These are phyloP conservation scores for Atkinsonella hypoxylon DNA, from an alignment of 2,329 filamentous ascomycete genomes.

Conservation along the genomic window DNA sequence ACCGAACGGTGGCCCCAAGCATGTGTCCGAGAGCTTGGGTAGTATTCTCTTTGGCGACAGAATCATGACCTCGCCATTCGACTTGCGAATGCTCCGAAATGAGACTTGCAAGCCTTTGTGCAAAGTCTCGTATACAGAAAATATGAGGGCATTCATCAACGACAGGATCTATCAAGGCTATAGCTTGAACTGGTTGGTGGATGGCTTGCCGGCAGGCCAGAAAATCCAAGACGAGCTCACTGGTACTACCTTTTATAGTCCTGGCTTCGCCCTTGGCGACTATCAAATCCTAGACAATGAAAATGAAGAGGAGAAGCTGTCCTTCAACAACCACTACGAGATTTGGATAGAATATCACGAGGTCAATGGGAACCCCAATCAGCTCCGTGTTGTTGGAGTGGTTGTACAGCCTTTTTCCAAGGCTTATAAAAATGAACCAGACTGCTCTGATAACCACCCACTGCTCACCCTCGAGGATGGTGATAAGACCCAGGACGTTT, in stretches of 20 bases:
- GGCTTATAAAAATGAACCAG: conserved; percentile 42
- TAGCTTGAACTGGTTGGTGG: conserved; percentile 90
- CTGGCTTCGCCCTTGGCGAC: conserved; percentile 51
- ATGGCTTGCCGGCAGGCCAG: conserved; percentile 85
- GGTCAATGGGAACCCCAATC: conserved; percentile 50
- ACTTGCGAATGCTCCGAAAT: conserved; percentile 76
- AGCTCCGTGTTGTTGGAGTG: conserved; percentile 84
- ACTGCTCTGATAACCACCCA: conserved; percentile 49
- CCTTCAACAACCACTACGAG: conserved; percentile 90
- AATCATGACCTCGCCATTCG: conserved; percentile 92
- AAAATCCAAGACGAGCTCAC: conserved; percentile 65
- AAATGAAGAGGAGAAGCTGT: conserved; percentile 42
- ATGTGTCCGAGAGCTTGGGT: conserved; percentile 71
- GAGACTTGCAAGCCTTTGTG: conserved; percentile 81
- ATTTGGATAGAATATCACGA: conserved; percentile 89
- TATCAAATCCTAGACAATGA: conserved; percentile 45
- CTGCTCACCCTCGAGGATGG: conserved; percentile 53
- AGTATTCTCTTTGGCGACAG: conserved; percentile 96
- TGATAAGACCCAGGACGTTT: conserved; percentile 45
- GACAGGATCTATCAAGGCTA: conserved; percentile 72
- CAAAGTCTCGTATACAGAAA: conserved; percentile 47
- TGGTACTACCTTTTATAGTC: conserved; percentile 72
- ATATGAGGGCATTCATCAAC: conserved; percentile 69
- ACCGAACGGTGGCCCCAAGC: conserved; percentile 62
- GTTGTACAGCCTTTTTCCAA: conserved; percentile 72